Base-by-base conservation (phyloP, 2,329 filamentous ascomycete species). In the Capronia epimyces region DNA sequence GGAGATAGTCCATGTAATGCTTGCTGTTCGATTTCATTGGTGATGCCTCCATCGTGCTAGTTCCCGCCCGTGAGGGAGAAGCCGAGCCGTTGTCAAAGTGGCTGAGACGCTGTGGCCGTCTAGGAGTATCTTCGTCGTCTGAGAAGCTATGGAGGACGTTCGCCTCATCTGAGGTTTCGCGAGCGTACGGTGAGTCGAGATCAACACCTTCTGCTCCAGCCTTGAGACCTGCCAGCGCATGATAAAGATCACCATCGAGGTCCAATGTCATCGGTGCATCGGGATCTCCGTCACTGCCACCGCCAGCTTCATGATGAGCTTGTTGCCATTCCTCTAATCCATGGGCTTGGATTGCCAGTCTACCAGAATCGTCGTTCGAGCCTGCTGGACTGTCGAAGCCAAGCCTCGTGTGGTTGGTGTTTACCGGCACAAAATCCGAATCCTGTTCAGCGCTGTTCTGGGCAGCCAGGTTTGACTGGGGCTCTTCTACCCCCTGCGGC, bases 1-100 rank as follows among this genome's bases (percentile, higher is more conserved):
- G 49, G 18, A 58, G 40, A 21, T 58, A 58, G 34, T 58, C 55
- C 52, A 58, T 55, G 31, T 55, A 55, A 45, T 49, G 46, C 36
- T 25, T 46, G 50, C 40, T 36, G 10, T 46, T 48, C 18, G 39
- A 39, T 39, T 47, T 53, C 8, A 32, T 21, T 22, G 46, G 20
- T 7, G 43, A 37, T 21, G 39, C 37, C 29, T 57, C 55, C 18
- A 43, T 18, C 16, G 47, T 36, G 21, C 47, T 49, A 7, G 54
- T 45, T 16, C 43, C 48, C 2, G 54, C 40, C 21, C 47, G 42
- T 9, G 47, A 46, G 6, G 46, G 49, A 42, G 49, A 46, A 13
- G 18, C n/a, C 37, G 46, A 20, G 49, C 47, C n/a, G 16, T 24
- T 5, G 22, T 51, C 50, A 4, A 21, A 32, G 22, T 15, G 18